These are phyloP conservation scores for Amanita brunnescens DNA, from an alignment of 768 basidiomycete species.

Conservation along the genomic window DNA sequence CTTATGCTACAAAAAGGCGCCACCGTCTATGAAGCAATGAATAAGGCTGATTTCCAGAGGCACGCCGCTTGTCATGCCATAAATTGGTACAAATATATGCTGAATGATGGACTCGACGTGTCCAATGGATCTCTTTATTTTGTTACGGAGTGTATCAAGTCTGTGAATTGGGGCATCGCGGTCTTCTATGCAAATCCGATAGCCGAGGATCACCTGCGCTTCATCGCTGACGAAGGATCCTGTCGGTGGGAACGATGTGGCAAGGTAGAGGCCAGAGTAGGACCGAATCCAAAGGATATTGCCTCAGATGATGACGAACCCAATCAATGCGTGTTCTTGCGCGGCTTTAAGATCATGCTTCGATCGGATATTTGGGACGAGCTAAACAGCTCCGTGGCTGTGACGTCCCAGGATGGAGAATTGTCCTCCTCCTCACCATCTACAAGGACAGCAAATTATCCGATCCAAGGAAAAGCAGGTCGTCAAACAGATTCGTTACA, in stretches of 20 bases:
- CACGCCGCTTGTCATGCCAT: not conserved
- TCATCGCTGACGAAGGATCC: not conserved
- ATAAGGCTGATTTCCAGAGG: not conserved
- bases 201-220: not conserved
- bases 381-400: not conserved
- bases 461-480: not conserved
- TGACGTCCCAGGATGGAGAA: not conserved
- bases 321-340: constrained; percentile 3
- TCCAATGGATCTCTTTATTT: constrained; percentile 2
- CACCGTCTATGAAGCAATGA: not conserved
- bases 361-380: not conserved
- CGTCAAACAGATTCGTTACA: not conserved
- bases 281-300: not conserved
- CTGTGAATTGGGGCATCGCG: constrained; percentile 1
- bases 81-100: not conserved
- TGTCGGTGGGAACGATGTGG: not conserved
- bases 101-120: not conserved
- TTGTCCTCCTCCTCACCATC: not conserved
- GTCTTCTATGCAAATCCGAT: not conserved
- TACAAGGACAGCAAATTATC: no score
- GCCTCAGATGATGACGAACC: not conserved
- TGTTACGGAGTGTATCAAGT: constrained; percentile 1
- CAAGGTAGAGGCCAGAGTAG: not conserved
- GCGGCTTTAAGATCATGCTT: constrained; percentile 5
- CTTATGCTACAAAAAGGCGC: not conserved